Base-by-base conservation (phyloP, 73 alveolate species). In the Paraurostyla sp. region DNA sequence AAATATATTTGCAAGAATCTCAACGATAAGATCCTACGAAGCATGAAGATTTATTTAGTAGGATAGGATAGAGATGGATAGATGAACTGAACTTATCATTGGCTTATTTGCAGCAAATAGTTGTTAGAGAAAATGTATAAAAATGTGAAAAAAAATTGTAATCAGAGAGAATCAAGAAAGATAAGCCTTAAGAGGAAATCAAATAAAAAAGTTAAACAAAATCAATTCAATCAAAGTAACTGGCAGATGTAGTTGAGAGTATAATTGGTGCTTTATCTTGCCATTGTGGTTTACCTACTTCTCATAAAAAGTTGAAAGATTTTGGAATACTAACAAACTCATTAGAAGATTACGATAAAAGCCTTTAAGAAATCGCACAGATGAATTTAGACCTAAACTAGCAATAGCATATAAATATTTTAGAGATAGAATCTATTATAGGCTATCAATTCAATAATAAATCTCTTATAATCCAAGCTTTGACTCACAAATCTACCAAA, bases 401-500 rank as follows among this genome's bases (percentile, higher is more conserved):
- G n/a, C n/a, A n/a, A n/a, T n/a, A n/a, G n/a, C n/a, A n/a, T 27
- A 22, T 35, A 13, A 32, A 30, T 15, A 38, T 82, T 23, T 27
- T 20, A 11, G 18, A 38, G 45, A 54, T 78, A 0, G 91, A 88
- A 71, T 16, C 20, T 0, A 76, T 35, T 27, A 25, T 88, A 0
- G 69, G 71, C 41, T 78, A 78, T 51, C 58, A 32, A 32, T 88
- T 88, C 80, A 16, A 65, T 20, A 32, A 35, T 50, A 57, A 76
- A 58, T 25, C 25, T 33, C 56, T 88, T 0, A 68, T 88, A 0
- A 22, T 88, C 9, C 35, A 75, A 45, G 94, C 94, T 4, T 13
- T 88, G 69, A 88, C 94, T 13, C 94, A 88, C 52, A 51, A 57
- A 35, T 75, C 90, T 20, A 71, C 85, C 2, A 43, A 54, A n/a